Evolutionary conservation across 441 rosid species (phyloP).

Genomic region (Dalechampia spathulata): DNA sequence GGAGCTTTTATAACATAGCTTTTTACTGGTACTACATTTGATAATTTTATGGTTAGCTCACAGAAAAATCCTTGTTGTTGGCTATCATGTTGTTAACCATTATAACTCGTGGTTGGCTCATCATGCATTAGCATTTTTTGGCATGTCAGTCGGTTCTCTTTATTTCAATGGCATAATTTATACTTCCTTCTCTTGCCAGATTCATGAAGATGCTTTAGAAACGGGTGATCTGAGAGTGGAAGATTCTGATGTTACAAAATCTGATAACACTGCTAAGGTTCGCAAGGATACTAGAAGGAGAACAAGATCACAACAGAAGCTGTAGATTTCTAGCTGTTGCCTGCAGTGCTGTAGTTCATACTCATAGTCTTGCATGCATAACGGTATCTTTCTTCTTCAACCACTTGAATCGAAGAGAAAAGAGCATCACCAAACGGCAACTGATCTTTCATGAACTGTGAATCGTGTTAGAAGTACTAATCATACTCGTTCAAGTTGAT

Average conservation of each 20-base stretch:
- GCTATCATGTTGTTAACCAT: background rate
- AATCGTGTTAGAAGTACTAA: background rate
- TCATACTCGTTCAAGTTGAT: background rate
- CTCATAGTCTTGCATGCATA: background rate
- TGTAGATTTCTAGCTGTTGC: constrained; percentile 13
- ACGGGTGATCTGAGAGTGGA: constrained; percentile 1
- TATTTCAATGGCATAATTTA: background rate
- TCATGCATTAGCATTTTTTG: background rate
- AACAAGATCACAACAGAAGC: constrained; percentile 27
- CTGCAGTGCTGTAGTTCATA: background rate
- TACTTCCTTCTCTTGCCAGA: constrained; percentile 9
- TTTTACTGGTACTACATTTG: background rate
- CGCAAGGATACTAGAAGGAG: constrained; percentile 14
- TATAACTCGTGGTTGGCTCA: background rate
- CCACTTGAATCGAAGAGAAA: background rate
- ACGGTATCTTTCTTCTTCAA: background rate
- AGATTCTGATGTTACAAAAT: constrained; percentile 11
- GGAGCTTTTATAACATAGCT: no score
- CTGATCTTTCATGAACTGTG: background rate
- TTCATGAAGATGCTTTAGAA: constrained; percentile 8
- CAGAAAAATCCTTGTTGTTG: background rate
- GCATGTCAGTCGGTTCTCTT: background rate
- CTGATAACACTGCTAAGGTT: constrained; percentile 5
- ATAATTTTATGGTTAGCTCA: no score
- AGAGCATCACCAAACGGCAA: no score